A percentile compares a stretch with the other conserved stretches of the same genome.
Conservation (phyloP, 352 stramenopile genomes). For the Phytophthora ohioensis region DNA sequence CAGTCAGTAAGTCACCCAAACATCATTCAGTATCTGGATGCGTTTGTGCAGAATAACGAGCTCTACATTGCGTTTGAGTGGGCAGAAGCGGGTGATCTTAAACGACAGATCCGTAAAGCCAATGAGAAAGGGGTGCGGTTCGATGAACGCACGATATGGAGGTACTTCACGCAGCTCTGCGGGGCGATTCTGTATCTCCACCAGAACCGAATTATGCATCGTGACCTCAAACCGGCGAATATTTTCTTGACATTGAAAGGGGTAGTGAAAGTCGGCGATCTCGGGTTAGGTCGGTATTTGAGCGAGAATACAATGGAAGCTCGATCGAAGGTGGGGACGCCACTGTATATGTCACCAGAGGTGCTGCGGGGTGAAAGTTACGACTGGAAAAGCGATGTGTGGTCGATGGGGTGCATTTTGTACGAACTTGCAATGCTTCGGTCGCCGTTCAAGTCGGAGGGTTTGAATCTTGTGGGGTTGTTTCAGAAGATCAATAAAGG, state of each 20-base stretch:
- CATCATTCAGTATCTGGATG: conserved; percentile 94
- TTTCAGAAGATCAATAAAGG: conserved; percentile 94
- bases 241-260: conserved; percentile 93
- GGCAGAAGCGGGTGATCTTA: conserved; percentile 94
- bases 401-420: conserved; percentile 95
- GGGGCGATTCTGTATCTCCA: conserved; percentile 91
- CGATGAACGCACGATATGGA: conserved; percentile 94
- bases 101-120: conserved; percentile 93
- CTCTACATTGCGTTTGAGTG: conserved; percentile 96
- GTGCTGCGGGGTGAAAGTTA: conserved; percentile 94
- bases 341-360: conserved; percentile 96
- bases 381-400: conserved; percentile 96
- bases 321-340: conserved; percentile 93
- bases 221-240: conserved; percentile 95
- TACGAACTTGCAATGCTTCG: conserved; percentile 96
- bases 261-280: conserved; percentile 90
- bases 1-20: conserved; percentile 91
- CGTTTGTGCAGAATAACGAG: conserved; percentile 91
- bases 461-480: conserved; percentile 90
- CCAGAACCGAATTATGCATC: conserved; percentile 92
- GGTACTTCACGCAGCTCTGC: conserved; percentile 93
- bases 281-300: conserved; percentile 79
- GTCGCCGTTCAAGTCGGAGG: conserved; percentile 95
- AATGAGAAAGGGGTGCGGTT: conserved; percentile 87
- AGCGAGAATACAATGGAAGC: conserved; percentile 86